Conservation (phyloP, 2,329 filamentous ascomycete species). For the Fusarium tjaetaba region DNA sequence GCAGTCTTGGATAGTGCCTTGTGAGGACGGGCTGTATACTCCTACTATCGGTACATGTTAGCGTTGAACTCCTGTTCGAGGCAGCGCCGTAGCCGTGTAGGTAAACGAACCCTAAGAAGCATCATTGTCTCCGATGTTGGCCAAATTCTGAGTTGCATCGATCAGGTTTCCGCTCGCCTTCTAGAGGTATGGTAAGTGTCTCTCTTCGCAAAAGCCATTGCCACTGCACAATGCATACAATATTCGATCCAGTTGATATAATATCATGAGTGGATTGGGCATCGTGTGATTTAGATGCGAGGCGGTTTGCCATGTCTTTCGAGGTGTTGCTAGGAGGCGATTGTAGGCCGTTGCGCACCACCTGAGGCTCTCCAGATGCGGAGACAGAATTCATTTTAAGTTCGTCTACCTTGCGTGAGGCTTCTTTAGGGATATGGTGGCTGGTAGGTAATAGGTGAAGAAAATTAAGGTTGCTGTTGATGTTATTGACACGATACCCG, state of each 20-base stretch:
- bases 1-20: neutral
- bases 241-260: neutral
- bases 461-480: neutral
- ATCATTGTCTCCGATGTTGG: neutral
- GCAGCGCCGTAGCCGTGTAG: neutral
- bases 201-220: neutral
- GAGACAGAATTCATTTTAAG: neutral
- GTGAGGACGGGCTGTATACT: neutral
- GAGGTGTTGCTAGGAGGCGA: neutral
- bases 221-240: neutral
- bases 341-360: neutral
- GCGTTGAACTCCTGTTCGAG: neutral
- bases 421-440: neutral
- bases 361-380: neutral
- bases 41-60: constrained; percentile 6
- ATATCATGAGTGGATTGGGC: neutral
- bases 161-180: neutral
- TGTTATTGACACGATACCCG: neutral
- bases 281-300: neutral
- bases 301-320: neutral
- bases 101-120: constrained; percentile 16
- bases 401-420: neutral
- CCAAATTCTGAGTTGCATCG: neutral
- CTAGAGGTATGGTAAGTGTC: neutral
- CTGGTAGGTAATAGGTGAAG: neutral